Evolutionary conservation across 225 moss, liverwort and hornwort genomes (phyloP), one percentile per base, ranked within the genome.

Genomic region (Polytrichum commune): DNA sequence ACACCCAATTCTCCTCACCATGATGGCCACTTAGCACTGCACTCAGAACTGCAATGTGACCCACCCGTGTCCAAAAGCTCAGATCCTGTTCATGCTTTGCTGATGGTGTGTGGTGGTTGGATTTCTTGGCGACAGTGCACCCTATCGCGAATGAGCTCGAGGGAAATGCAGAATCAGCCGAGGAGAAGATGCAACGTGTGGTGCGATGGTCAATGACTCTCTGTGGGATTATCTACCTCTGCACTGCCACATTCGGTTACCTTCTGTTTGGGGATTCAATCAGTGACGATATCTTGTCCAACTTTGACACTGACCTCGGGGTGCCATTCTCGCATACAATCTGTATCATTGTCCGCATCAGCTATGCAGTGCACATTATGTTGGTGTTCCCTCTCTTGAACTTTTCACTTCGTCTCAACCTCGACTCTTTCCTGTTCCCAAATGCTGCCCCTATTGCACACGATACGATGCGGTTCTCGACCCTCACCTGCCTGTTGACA

Each of bases 281-380:
- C 0, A 77, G 89, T 29, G 76, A 81, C 22, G 94, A 97, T 65
- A 84, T 97, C 72, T 80, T 97, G 69, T 84, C 97, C 57, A 94
- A 97, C 75, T 97, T 97, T 25, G 97, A 94, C 57, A 75, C 75
- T 6, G 89, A 97, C 67, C 76, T 97, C 16, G 84, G 84, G 6
- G 81, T 97, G 8, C 94, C 97, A 0, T 94, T 89, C 74, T 85
- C 85, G 7, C 83, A 83, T 53, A 62, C 82, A 19, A 24, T 97
- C 1, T 86, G 90, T 75, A 53, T 76, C 56, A 74, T 86, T 32
- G 82, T 97, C 24, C 82, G 97, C 33, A 66, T 94, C 58, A 91
- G 91, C 78, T 97, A 97, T 30, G 94, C 87, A 5, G 81, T 92
- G 73, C 97, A 97, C 81, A 85, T 97, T 64, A 97, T 97, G 97